These are phyloP conservation scores for Herpetomonas tarakana DNA, from an alignment of 208 protist species.

Conservation along the genomic window DNA sequence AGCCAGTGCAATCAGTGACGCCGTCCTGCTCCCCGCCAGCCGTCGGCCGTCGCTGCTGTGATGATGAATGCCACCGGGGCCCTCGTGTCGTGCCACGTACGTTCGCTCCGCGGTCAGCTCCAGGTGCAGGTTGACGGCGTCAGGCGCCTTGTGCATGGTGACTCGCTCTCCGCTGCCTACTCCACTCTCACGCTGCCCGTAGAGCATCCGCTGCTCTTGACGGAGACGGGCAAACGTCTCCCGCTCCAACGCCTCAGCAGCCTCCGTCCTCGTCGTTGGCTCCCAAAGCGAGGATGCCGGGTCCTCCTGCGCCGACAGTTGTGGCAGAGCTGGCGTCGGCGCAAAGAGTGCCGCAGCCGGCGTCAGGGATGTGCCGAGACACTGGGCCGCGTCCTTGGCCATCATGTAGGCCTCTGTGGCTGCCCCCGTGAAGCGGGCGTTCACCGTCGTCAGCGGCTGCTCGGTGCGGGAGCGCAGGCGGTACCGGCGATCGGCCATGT, in stretches of 20 bases:
- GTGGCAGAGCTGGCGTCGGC: background rate
- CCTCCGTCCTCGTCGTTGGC: background rate
- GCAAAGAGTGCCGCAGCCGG: constrained; percentile 12
- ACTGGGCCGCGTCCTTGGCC: constrained; percentile 59
- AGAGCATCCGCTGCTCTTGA: constrained; percentile 60
- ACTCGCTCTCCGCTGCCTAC: constrained; percentile 42
- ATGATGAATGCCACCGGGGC: constrained; percentile 12
- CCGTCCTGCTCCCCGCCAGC: background rate
- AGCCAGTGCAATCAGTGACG: constrained; percentile 48
- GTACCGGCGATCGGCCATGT: constrained; percentile 75
- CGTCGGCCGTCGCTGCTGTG: background rate
- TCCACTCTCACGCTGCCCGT: constrained; percentile 38
- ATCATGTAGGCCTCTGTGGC: constrained; percentile 70
- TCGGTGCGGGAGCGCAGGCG: constrained; percentile 29
- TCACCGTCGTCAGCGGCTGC: constrained; percentile 15
- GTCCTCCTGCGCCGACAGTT: background rate
- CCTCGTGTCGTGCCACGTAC: constrained; percentile 54
- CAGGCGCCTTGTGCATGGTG: constrained; percentile 49
- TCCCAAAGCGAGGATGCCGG: background rate
- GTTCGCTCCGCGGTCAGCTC: constrained; percentile 71
- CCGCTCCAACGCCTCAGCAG: constrained; percentile 17
- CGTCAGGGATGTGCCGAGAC: constrained; percentile 18
- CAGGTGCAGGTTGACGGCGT: constrained; percentile 58
- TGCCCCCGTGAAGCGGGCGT: constrained; percentile 75
- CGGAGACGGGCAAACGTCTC: constrained; percentile 57